phyloP scores from a whole-genome alignment of 345 rosid genomes.

The Citrus unshiu region DNA sequence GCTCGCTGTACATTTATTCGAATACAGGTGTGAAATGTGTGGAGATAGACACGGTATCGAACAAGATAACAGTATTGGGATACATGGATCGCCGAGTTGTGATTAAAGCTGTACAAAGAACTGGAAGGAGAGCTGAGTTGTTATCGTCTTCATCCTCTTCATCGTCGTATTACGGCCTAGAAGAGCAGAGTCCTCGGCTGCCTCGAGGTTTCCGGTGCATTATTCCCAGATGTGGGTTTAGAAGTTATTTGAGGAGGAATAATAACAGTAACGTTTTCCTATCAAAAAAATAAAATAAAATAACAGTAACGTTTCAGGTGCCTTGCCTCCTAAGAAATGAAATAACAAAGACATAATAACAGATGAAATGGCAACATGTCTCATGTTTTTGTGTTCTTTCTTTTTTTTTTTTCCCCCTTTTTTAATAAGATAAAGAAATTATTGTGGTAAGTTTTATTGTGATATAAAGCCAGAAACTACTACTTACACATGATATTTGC shows the following conservation, averaged over 20 bases:
- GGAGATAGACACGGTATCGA: slow-evolving; percentile 17
- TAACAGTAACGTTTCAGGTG: background rate
- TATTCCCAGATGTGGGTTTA: slow-evolving; percentile 22
- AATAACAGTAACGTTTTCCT: background rate
- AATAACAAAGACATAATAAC: background rate
- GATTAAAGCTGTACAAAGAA: slow-evolving; percentile 24
- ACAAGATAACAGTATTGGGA: slow-evolving; percentile 30
- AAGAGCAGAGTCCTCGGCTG: slow-evolving; percentile 20
- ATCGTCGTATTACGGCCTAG: background rate
- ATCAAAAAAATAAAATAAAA: too few relatives aligned
- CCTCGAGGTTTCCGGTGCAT: slow-evolving; percentile 27
- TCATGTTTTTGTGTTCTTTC: background rate
- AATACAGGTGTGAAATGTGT: slow-evolving; percentile 29
- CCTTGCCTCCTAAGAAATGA: background rate
- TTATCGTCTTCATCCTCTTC: background rate
- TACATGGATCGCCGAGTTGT: slow-evolving; percentile 17
- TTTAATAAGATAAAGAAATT: too few relatives aligned
- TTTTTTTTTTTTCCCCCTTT: too few relatives aligned
- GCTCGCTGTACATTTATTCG: background rate
- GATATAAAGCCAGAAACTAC: too few relatives aligned
- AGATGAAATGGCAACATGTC: background rate
- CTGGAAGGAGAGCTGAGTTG: slow-evolving; percentile 27
- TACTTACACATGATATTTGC: too few relatives aligned
- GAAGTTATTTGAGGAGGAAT: background rate
- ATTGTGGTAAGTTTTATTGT: background rate